Evolutionary conservation across 2,329 filamentous ascomycete species (phyloP).

Genomic region (Neonectria hederae): DNA sequence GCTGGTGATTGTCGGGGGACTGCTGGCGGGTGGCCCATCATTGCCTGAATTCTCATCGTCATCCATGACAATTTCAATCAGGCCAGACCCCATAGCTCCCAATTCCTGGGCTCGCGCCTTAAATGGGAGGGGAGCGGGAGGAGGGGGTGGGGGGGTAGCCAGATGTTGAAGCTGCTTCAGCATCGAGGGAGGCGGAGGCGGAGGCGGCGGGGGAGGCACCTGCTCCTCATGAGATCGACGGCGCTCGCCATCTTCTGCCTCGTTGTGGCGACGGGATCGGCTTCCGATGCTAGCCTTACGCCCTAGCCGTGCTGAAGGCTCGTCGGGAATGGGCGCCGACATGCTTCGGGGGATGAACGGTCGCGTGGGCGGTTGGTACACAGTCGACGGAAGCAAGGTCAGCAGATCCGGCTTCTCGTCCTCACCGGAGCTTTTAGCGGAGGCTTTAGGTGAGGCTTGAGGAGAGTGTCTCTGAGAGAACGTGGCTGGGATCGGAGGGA

Average conservation of each 20-base stretch:
- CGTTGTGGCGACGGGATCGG: conserved; percentile 59
- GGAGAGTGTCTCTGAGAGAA: conserved; percentile 57
- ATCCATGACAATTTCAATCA: conserved; percentile 75
- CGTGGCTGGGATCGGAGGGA: conserved; percentile 61
- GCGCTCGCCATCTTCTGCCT: conserved; percentile 52
- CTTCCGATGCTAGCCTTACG: conserved; percentile 50
- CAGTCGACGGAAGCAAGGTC: conserved; percentile 66
- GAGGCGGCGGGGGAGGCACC: conserved; percentile 61
- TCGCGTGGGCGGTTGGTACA: conserved; percentile 65
- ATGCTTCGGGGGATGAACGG: conserved; percentile 67
- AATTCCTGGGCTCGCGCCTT: conserved; percentile 53
- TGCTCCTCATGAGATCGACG: conserved; percentile 61
- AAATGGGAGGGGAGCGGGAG: conserved; percentile 66
- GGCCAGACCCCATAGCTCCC: conserved; percentile 60
- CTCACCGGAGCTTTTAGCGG: conserved; percentile 33
- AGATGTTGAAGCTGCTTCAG: conserved; percentile 72
- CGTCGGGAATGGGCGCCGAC: conserved; percentile 64
- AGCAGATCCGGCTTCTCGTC: conserved; percentile 47
- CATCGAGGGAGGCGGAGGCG: conserved; percentile 62
- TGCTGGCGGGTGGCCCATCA: conserved; percentile 37
- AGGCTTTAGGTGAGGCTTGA: conserved; percentile 49
- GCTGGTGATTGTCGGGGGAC: conserved; percentile 50
- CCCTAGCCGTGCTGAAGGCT: conserved; percentile 42
- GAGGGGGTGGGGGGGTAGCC: conserved; percentile 68
- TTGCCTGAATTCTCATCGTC: conserved; percentile 56